Percentiles rank a stretch among this genome's conserved stretches.
Conservation (phyloP, 495 filamentous ascomycete species). For the Xylaria castorea region DNA sequence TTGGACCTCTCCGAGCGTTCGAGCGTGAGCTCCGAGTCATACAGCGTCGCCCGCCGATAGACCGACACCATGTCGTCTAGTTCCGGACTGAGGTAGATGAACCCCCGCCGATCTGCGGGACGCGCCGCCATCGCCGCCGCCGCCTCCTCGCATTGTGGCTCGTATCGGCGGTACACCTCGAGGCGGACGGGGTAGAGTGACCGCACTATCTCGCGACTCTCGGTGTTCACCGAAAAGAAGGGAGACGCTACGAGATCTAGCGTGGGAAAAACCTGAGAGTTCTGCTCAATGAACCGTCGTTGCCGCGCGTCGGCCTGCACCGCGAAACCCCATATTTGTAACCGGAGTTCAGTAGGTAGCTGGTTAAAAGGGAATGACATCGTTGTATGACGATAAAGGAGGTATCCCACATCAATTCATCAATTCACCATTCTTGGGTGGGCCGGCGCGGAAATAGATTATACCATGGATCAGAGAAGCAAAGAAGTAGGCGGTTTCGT, state of each 20-base stretch:
- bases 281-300: constrained; percentile 23
- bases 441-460: background rate
- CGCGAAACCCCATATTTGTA: constrained; percentile 43
- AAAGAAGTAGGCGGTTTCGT: background rate
- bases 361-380: constrained; percentile 41
- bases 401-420: background rate
- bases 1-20: constrained; percentile 15
- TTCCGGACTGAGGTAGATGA: constrained; percentile 12
- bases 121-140: background rate
- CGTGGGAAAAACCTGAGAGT: constrained; percentile 9
- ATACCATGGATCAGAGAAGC: background rate
- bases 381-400: background rate
- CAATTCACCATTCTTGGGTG: background rate
- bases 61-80: constrained; percentile 22
- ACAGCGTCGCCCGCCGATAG: constrained; percentile 12
- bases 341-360: constrained; percentile 52
- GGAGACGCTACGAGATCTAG: constrained; percentile 19
- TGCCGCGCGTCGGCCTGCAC: constrained; percentile 9
- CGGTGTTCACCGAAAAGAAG: constrained; percentile 18
- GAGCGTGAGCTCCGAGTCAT: constrained; percentile 12
- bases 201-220: constrained; percentile 18
- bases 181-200: constrained; percentile 20
- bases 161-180: constrained; percentile 17
- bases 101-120: background rate
- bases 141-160: background rate